phyloP scores from a whole-genome alignment of 1,284 basidiomycete species.

The Psilocybe mexicana region DNA sequence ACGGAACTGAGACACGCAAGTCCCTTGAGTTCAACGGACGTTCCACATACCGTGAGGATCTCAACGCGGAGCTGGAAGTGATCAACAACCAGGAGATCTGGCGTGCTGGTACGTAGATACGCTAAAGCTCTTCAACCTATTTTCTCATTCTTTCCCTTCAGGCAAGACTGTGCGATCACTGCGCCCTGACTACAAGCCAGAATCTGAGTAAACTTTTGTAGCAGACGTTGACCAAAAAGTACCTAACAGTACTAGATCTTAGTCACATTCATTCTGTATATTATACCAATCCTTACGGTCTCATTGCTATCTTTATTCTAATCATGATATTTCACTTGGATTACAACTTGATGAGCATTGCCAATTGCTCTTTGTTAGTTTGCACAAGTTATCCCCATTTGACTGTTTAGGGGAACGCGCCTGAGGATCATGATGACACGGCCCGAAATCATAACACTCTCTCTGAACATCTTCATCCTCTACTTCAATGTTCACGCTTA shows the following conservation, averaged over 20 bases:
- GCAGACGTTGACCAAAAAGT: slow-evolving; percentile 23
- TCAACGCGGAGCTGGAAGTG: slow-evolving; percentile 91
- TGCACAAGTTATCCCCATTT: slow-evolving; percentile 9
- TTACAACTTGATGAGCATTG: neutral
- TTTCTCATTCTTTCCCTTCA: slow-evolving; percentile 25
- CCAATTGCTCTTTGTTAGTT: neutral
- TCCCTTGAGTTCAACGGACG: slow-evolving; percentile 96
- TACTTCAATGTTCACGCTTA: neutral
- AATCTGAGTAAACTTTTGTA: slow-evolving; percentile 37
- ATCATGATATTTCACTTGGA: neutral
- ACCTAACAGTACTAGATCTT: slow-evolving; percentile 20
- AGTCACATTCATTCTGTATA: slow-evolving; percentile 17
- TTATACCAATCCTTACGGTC: slow-evolving; percentile 17
- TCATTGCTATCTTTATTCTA: slow-evolving; percentile 1
- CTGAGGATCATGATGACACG: neutral
- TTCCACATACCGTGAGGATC: slow-evolving; percentile 91
- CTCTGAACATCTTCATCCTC: neutral
- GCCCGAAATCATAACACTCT: neutral
- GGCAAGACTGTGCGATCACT: slow-evolving; percentile 78
- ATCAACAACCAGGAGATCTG: slow-evolving; percentile 99
- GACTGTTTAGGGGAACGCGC: slow-evolving; percentile 11
- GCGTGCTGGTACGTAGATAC: slow-evolving; percentile 71
- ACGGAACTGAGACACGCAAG: slow-evolving; percentile 97
- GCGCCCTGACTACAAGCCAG: slow-evolving; percentile 75
- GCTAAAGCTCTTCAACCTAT: neutral